Base-by-base conservation (phyloP, 225 moss, liverwort and hornwort genomes). In the Takakia lepidozioides region DNA sequence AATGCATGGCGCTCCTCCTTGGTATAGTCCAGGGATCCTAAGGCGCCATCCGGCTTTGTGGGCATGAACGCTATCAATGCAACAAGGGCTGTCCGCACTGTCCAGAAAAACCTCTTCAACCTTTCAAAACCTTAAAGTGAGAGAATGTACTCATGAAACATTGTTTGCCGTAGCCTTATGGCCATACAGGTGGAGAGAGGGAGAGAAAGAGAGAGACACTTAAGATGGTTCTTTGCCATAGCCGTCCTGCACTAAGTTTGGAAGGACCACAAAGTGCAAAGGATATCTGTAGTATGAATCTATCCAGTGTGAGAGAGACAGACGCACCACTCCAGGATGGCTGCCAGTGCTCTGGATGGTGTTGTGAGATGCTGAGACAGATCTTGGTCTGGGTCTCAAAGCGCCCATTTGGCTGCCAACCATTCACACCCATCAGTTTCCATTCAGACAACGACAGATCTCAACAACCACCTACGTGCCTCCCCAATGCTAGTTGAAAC, bases 261-360 rank as follows among this genome's bases (percentile, higher is more conserved):
- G n/a, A n/a, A n/a, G n/a, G n/a, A n/a, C n/a, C n/a, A n/a, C n/a
- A n/a, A n/a, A n/a, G n/a, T n/a, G n/a, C n/a, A n/a, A n/a, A n/a
- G n/a, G n/a, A n/a, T n/a, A n/a, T n/a, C n/a, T n/a, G 61, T 90
- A 82, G 15, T 90, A 45, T 57, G 21, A 59, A 81, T 76, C 81
- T 61, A 89, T 90, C 95, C 90, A 95, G 14, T 89, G 90, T 64
- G 95, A 90, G 62, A 90, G 95, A 89, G 90, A 95, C 95, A 35
- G 90, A 49, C 38, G 19, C 60, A 82, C 82, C 82, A 64, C 95
- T 91, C 95, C 91, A 98, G 15, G 95, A 98, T 65, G 95, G 95
- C 63, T 98, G 95, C 95, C 95, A 98, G 70, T 98, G 95, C 65
- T 98, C 95, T 39, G 91, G 95, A 49, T 98, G 95, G 51, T 98